Conservation (phyloP, 2,329 filamentous ascomycete genomes). For the Alternaria alternata region DNA sequence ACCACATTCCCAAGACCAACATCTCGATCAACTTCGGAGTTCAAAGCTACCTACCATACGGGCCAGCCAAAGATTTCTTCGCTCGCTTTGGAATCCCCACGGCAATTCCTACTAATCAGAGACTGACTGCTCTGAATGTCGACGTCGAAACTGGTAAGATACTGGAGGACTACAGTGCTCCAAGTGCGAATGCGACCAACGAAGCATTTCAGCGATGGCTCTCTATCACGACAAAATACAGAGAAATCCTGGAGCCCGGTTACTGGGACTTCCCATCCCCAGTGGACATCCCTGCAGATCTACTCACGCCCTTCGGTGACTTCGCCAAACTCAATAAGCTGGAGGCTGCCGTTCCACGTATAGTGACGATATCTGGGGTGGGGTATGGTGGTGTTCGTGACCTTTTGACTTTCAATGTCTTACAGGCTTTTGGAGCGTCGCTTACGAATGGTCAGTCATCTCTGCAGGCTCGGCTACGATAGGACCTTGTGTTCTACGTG, state of each 20-base stretch:
- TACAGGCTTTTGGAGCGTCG: constrained; percentile 31
- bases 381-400: constrained; percentile 29
- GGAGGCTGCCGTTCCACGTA: constrained; percentile 27
- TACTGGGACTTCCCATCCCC: constrained; percentile 43
- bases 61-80: constrained; percentile 56
- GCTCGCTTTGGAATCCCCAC: constrained; percentile 52
- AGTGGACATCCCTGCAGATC: constrained; percentile 55
- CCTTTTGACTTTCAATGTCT: constrained; percentile 26
- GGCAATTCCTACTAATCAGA: constrained; percentile 4
- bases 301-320: constrained; percentile 59
- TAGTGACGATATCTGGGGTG: constrained; percentile 27
- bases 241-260: constrained; percentile 26
- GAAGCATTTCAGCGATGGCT: constrained; percentile 31
- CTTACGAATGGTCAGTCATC: constrained; percentile 16
- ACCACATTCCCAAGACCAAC: constrained; percentile 49
- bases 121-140: constrained; percentile 31
- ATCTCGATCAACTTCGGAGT: constrained; percentile 51
- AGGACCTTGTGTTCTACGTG: too few species aligned
- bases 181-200: constrained; percentile 21
- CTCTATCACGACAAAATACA: constrained; percentile 26
- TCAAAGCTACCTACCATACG: constrained; percentile 52
- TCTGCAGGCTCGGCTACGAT: background rate
- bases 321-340: constrained; percentile 57
- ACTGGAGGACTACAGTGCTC: constrained; percentile 25
- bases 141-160: constrained; percentile 43